Conservation (phyloP, 1,284 basidiomycete genomes). For the Vanrija sp. region DNA sequence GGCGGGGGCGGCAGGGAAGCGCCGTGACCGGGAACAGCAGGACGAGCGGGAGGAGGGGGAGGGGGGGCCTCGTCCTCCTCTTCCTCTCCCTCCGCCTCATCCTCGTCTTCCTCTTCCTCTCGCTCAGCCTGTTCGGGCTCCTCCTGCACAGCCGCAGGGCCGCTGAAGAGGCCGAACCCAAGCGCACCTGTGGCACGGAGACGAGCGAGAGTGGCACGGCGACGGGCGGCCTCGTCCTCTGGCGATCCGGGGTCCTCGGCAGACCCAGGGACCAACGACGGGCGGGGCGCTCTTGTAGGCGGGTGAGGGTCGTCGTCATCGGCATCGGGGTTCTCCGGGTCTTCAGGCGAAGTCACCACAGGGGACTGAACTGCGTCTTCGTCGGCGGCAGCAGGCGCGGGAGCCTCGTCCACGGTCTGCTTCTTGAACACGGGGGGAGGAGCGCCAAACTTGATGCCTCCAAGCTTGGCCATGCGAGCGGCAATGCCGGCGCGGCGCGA, state of each 20-base stretch:
- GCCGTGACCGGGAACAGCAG: background rate
- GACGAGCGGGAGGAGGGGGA: conserved; percentile 25
- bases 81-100: background rate
- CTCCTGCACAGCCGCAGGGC: conserved; percentile 7
- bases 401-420: conserved; percentile 11
- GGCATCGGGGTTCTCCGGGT: conserved; percentile 3
- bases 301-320: conserved; percentile 4
- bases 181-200: conserved; percentile 45
- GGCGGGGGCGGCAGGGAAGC: background rate
- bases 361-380: too few species aligned
- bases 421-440: conserved; percentile 37
- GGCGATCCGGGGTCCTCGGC: conserved; percentile 13
- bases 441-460: conserved; percentile 74
- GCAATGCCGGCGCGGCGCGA: conserved; percentile 75
- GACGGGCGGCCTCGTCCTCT: conserved; percentile 43
- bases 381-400: background rate
- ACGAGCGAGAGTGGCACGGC: conserved; percentile 43
- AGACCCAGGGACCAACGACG: too few species aligned
- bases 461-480: conserved; percentile 81
- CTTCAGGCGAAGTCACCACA: background rate
- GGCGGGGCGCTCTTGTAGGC: background rate
- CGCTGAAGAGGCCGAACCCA: conserved; percentile 46
- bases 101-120: conserved; percentile 11
- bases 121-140: conserved; percentile 1
- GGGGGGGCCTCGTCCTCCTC: conserved; percentile 11